Base-by-base conservation (phyloP, 495 filamentous ascomycete species). In the Glonium stellatum region DNA sequence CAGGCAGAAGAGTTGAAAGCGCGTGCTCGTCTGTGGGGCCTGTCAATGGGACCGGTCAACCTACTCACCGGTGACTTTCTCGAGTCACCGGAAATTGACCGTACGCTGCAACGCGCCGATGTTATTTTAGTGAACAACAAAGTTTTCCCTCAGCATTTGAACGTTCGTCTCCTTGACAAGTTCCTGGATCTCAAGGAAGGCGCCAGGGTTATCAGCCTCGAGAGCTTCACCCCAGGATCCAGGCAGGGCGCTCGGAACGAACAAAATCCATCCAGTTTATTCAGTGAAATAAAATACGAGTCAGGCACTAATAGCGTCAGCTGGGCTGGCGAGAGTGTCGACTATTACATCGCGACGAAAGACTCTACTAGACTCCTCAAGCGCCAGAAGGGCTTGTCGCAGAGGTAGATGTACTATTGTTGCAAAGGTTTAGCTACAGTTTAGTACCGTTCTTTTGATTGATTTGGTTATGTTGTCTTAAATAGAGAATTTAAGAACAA, bases 121-220 rank as follows among this genome's bases (percentile, higher is more conserved):
- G 90, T 97, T 25, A 81, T 98, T 22, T 79, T 98, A 34, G 92
- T 97, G 62, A 98, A 98, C 76, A 98, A 97, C 73, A 89, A 97
- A 73, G 93, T 88, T 21, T 98, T 98, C 71, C 88, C 84, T 12
- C 84, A 90, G 4, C 80, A 84, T 47, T 80, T 96, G 57, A 98
- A 97, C 73, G 86, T 88, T 68, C 81, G 85, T 63, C 80, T 98
- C 55, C 84, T 90, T 62, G 85, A 88, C 62, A 87, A 96, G 76
- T 98, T 98, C 70, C 73, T 98, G 60, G 93, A 98, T 70, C 80
- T 97, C 65, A 97, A 96, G 73, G 84, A 90, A 52, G 95, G 95
- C 27, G 88, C 87, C 70, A 84, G 87, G 71, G 87, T 98, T 58
- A 85, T 97, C 34, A 89, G 85, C 10, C 74, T 95, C 31, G 90